Evolutionary conservation across 2,329 filamentous ascomycete species (phyloP).

Genomic region (Sclerotinia spermophila): DNA sequence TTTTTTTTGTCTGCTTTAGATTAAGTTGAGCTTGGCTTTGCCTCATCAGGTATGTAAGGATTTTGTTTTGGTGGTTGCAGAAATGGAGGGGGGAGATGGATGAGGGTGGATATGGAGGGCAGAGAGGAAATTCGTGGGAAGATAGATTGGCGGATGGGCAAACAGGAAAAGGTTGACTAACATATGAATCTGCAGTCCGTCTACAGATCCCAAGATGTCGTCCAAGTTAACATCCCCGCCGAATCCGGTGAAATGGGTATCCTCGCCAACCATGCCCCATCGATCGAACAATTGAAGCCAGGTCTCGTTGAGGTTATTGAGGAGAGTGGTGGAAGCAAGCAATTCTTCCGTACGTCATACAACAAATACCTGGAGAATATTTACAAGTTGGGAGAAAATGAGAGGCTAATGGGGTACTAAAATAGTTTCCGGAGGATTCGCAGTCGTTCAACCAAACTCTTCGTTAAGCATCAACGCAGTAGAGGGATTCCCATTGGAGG

Average conservation of each 20-base stretch:
- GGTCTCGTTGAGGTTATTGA: slow-evolving; percentile 93
- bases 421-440: slow-evolving; percentile 91
- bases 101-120: neutral
- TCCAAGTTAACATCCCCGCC: slow-evolving; percentile 98
- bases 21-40: slow-evolving; percentile 96
- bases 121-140: neutral
- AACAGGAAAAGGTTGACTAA: slow-evolving; percentile 22
- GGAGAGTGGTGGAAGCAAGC: slow-evolving; percentile 85
- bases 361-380: neutral
- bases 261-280: slow-evolving; percentile 96
- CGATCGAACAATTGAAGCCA: slow-evolving; percentile 98
- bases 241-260: slow-evolving; percentile 99
- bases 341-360: slow-evolving; percentile 85
- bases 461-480: slow-evolving; percentile 96
- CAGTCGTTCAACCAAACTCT: slow-evolving; percentile 93
- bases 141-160: neutral
- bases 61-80: slow-evolving; percentile 9
- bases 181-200: slow-evolving; percentile 55
- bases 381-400: neutral
- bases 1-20: slow-evolving; percentile 46
- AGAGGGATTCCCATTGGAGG: slow-evolving; percentile 90
- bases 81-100: neutral
- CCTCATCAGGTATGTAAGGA: slow-evolving; percentile 85
- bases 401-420: neutral
- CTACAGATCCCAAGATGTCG: slow-evolving; percentile 65